Base-by-base conservation (phyloP, 1,139 yeast species). In the Protomyces macrosporus region DNA sequence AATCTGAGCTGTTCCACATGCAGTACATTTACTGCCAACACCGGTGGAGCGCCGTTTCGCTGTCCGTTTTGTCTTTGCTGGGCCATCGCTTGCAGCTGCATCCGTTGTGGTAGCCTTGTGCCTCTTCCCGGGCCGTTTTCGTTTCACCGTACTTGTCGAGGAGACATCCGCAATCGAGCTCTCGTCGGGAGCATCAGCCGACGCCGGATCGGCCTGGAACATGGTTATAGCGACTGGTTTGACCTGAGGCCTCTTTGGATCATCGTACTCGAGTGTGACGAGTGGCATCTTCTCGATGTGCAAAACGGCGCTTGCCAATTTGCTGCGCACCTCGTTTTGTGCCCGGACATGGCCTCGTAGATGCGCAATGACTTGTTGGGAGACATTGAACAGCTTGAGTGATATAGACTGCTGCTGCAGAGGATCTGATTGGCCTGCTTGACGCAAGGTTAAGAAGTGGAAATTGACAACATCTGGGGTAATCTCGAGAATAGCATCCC, bases 341-440 rank as follows among this genome's bases (percentile, higher is more conserved):
- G 51, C 53, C 30, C 53, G 40, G 51, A 58, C 53, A 39, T 58
- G 62, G 16, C 32, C 34, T 7, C 56, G 62, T 14, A 58, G 53
- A 23, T 34, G 34, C n/a, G 42, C 56, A 40, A 52, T 35, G 23
- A 58, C 45, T 3, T 37, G 40, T 33, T 32, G 42, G 4, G 55
- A 39, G 10, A 30, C 35, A 12, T 14, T 23, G 14, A 40, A 14
- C 6, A 58, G 45, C 33, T 36, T 39, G 37, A 58, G 52, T 7
- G 62, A 50, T 33, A 58, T 58, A 52, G 53, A 55, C 42, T 58
- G 62, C 36, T 58, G 62, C 37, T 58, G 56, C 16, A 58, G 53
- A 33, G 53, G 42, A 6, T 33, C 40, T 6, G 45, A 9, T 45
- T 55, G 10, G 62, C 39, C 53, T 40, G 56, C 32, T 52, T 58